phyloP scores from a whole-genome alignment of 1,139 yeast genomes.

The Kodamaea fungicola region DNA sequence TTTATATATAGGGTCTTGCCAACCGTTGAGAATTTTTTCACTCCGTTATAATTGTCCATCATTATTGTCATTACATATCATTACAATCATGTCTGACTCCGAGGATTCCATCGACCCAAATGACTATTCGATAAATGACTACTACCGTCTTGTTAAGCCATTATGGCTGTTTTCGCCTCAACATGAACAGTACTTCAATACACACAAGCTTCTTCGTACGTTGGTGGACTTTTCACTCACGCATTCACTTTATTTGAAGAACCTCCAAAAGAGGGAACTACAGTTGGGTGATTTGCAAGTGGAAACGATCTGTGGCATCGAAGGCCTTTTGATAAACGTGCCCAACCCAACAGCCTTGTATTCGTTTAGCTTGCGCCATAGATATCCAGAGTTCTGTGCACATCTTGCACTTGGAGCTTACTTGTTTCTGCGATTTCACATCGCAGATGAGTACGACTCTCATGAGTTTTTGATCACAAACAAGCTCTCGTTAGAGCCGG shows the following conservation, averaged over 20 bases:
- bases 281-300: conserved; percentile 19
- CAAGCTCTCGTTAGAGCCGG: conserved; percentile 15
- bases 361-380: conserved; percentile 17
- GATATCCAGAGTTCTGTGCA: conserved; percentile 28
- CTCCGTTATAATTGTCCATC: background rate
- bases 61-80: background rate
- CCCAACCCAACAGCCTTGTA: background rate
- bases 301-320: background rate
- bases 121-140: conserved; percentile 21
- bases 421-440: conserved; percentile 29
- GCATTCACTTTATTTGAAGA: conserved; percentile 20
- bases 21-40: no score
- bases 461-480: conserved; percentile 17
- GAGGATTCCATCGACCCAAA: conserved; percentile 12
- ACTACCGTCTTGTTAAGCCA: conserved; percentile 18
- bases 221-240: conserved; percentile 27
- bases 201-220: conserved; percentile 24
- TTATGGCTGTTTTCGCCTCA: conserved; percentile 16
- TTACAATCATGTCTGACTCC: conserved; percentile 12
- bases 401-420: conserved; percentile 28
- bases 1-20: conserved; percentile 1
- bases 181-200: conserved; percentile 14
- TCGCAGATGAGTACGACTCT: conserved; percentile 27
- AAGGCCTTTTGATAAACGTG: conserved; percentile 2
- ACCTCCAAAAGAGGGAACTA: conserved; percentile 23